Base-by-base conservation (phyloP, 139 green algal species). In the Chlamydomonas incerta region DNA sequence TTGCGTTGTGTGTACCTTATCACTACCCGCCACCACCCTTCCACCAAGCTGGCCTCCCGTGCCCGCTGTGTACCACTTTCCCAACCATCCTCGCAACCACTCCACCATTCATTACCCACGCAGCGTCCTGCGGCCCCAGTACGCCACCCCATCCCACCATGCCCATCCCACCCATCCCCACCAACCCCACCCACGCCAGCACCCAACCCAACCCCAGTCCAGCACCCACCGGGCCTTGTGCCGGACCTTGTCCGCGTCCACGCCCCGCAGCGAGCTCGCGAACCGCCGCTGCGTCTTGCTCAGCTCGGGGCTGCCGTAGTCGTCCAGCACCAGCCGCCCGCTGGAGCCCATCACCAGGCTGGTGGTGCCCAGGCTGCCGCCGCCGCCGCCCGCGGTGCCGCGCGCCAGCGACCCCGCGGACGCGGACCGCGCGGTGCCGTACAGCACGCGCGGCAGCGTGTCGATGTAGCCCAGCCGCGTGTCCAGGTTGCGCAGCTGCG, bases 291-390 rank as follows among this genome's bases (percentile, higher is more conserved):
- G 81, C 33, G 72, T 62, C 20, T 68, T 52, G 52, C 65, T 85
- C 26, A 90, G 69, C 52, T 76, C 62, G 29, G 87, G 80, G 20
- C 35, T 69, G 0, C 87, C 87, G 47, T 74, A 90, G 63, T 90
- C 80, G 23, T 87, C 62, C 67, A 70, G 85, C 75, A 24, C 8
- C 75, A 10, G 17, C 4, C 57, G 11, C 17, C 57, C 58, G 20
- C 74, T 55, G 13, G 21, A 24, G 0, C 28, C 33, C 41, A 50
- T 50, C 41, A 50, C 41, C 41, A 50, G 41, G 41, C 41, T 50
- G 41, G 41, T 50, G 41, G 41, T 8, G 41, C 41, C 41, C 41
- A 50, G 41, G 74, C 57, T 82, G 57, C 33, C 29, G 13, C 28
- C 18, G 50, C 55, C 20, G 31, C 24, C 10, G 50, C 50, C 50